Evolutionary conservation across 2,329 filamentous ascomycete genomes (phyloP), one percentile per base, ranked within the genome.

Genomic region (Sporothrix humicola): DNA sequence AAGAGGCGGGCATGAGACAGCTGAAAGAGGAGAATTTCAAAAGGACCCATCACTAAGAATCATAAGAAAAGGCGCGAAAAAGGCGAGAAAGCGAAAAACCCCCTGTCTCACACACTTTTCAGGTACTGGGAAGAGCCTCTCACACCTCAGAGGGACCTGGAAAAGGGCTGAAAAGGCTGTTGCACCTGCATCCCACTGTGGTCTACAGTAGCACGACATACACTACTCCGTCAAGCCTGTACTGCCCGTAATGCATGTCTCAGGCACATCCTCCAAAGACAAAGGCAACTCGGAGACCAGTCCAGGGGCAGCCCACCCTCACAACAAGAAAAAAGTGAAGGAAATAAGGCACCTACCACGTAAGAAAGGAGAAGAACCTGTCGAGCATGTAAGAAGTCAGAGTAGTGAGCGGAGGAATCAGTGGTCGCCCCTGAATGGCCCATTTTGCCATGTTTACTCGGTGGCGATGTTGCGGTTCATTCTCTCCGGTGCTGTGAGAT

Each of bases 231-330:
- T 26, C 10, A 23, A 20, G 52, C 17, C n/a, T 20, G n/a, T n/a
- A 56, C 20, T 13, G 20, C 52, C 52, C 31, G 50, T 20, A 26
- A 66, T 66, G 42, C 42, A 48, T 66, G 61, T 66, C 61, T 66
- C 61, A 66, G 61, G 44, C 10, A 12, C 61, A n/a, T n/a, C 59
- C 59, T 37, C 31, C 4, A 37, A 37, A 37, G 31, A 37, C 31
- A 37, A 37, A 37, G 31, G 31, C 31, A 5, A 37, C 31, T 37
- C 7, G 31, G 31, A 37, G 31, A 7, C 31, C 37, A 46, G 26
- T 59, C 56, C 58, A 61, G 61, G 42, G 61, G 61, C 61, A 48
- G 42, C 61, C n/a, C 42, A 26, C n/a, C 61, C 42, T 48, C 61
- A 26, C 12, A 12, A 17, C n/a, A 46, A 20, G 15, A 48, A 48